phyloP scores from a whole-genome alignment of 345 rosid genomes.

The Aquilaria malaccensis region DNA sequence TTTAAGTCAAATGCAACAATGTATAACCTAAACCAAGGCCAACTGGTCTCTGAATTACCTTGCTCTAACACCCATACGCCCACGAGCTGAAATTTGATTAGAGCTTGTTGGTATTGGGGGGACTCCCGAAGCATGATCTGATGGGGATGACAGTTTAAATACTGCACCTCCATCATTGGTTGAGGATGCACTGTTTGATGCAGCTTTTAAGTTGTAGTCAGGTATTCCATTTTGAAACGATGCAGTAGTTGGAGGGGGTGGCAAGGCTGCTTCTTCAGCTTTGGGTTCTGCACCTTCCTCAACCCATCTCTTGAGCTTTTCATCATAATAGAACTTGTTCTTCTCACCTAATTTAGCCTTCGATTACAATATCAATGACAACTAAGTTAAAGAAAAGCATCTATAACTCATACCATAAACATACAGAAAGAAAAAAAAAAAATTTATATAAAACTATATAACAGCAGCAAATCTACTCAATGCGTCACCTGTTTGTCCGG shows the following conservation, averaged over 20 bases:
- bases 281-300: constrained; percentile 55
- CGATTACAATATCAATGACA: constrained; percentile 1
- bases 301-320: constrained; percentile 55
- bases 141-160: constrained; percentile 17
- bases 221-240: constrained; percentile 30
- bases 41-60: constrained; percentile 22
- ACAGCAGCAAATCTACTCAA: neutral
- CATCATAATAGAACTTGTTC: constrained; percentile 51
- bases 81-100: constrained; percentile 42
- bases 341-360: constrained; percentile 53
- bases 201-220: constrained; percentile 26
- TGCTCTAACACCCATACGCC: constrained; percentile 36
- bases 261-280: constrained; percentile 34
- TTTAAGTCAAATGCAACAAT: no score
- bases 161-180: constrained; percentile 16
- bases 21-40: no score
- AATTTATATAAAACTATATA: neutral
- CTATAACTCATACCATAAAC: neutral
- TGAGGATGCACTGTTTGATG: constrained; percentile 19
- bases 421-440: neutral
- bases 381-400: no score
- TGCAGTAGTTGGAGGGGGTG: constrained; percentile 44
- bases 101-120: constrained; percentile 41
- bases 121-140: constrained; percentile 28
- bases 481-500: constrained; percentile 30